These are phyloP conservation scores for Euptelea pleiosperma DNA, from an alignment of 164 flowering plant genomes.

Conservation along the genomic window DNA sequence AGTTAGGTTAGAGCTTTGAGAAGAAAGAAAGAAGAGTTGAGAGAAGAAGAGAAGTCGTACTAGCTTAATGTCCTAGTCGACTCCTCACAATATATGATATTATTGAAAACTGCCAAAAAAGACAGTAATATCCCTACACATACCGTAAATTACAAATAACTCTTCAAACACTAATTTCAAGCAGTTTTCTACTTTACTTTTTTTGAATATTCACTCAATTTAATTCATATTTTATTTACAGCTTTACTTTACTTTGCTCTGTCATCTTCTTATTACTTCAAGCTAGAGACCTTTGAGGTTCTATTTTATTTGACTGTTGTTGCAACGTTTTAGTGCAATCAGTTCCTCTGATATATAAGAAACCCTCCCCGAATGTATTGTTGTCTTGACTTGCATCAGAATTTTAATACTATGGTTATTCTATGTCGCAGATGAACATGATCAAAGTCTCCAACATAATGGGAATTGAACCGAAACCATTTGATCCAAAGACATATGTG, in stretches of 20 bases:
- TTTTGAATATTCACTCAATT: background rate
- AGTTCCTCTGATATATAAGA: too few relatives aligned
- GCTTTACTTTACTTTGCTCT: too few relatives aligned
- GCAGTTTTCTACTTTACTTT: background rate
- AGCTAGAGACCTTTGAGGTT: background rate
- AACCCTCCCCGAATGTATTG: background rate
- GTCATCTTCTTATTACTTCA: background rate
- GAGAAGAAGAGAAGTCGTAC: too few relatives aligned
- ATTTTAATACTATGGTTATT: slow-evolving; percentile 1
- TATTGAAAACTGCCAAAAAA: too few relatives aligned
- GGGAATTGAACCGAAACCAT: slow-evolving; percentile 96
- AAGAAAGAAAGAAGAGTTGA: too few relatives aligned
- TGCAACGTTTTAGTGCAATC: background rate
- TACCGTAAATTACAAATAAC: too few relatives aligned
- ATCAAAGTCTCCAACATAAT: slow-evolving; percentile 96
- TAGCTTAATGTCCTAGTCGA: too few relatives aligned
- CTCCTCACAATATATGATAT: too few relatives aligned
- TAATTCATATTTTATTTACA: background rate
- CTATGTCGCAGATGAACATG: slow-evolving; percentile 76
- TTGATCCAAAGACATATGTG: slow-evolving; percentile 88
- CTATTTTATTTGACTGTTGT: background rate
- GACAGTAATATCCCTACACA: too few relatives aligned
- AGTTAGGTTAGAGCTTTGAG: too few relatives aligned
- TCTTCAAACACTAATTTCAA: too few relatives aligned
- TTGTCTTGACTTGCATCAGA: background rate